A percentile compares a stretch with the other conserved stretches of the same genome.
phyloP scores from a whole-genome alignment of 108 stramenopile genomes.

The Schizochytrium sp. region DNA sequence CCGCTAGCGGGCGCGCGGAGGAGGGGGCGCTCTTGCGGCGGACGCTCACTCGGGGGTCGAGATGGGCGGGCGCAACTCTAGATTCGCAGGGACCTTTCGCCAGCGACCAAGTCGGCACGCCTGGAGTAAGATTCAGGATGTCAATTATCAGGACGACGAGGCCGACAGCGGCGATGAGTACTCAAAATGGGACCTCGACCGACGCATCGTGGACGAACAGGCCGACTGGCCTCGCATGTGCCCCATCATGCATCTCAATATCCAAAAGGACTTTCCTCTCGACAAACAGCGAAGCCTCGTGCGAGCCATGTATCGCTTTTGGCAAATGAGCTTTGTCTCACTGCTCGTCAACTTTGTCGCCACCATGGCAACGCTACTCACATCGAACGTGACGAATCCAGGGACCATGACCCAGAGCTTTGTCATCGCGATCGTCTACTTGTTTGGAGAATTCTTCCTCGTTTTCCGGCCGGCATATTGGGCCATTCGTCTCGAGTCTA shows the following conservation, averaged over 20 bases:
- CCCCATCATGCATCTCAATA: not conserved
- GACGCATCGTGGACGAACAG: not conserved
- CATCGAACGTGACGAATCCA: not conserved
- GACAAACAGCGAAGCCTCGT: not conserved
- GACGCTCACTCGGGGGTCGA: not conserved
- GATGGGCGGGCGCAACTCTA: not conserved
- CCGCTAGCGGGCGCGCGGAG: too few relatives aligned
- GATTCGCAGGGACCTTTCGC: not conserved
- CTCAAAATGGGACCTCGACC: not conserved
- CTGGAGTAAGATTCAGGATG: slow-evolving; percentile 9
- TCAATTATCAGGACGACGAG: not conserved
- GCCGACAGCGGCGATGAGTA: not conserved
- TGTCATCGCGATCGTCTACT: not conserved
- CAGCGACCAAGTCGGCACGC: slow-evolving; percentile 6
- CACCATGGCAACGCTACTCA: slow-evolving; percentile 15
- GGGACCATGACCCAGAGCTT: not conserved
- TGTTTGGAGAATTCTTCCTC: not conserved
- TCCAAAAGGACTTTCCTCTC: slow-evolving; percentile 15
- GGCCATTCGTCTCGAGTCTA: slow-evolving; percentile 2
- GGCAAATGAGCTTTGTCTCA: not conserved
- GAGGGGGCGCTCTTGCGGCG: too few relatives aligned
- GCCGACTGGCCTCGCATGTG: not conserved
- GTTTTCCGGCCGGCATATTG: not conserved
- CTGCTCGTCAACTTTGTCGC: not conserved
- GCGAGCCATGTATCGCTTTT: not conserved